A percentile compares a stretch with the other conserved stretches of the same genome.
Conservation (phyloP, 1,139 yeast species). For the Candida mesenterica region DNA sequence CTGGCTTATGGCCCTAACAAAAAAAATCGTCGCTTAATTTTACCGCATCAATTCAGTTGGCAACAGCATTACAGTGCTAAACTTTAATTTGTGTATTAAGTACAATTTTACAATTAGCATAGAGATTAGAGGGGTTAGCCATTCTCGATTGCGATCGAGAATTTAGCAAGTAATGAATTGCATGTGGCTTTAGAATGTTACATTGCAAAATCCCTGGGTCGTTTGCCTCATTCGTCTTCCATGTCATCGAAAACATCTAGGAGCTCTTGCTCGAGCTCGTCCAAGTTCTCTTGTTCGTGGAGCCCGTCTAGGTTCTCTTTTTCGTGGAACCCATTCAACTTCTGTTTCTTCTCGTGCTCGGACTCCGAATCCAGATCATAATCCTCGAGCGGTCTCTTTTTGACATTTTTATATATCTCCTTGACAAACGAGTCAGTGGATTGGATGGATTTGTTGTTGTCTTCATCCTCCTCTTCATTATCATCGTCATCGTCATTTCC, state of each 20-base stretch:
- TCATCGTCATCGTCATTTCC: conserved; percentile 35
- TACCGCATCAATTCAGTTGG: no score
- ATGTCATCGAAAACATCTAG: conserved; percentile 47
- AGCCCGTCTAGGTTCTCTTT: conserved; percentile 4
- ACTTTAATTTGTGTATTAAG: no score
- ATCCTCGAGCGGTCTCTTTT: conserved; percentile 23
- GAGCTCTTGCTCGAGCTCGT: conserved; percentile 47
- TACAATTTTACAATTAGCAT: no score
- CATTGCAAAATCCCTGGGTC: no score
- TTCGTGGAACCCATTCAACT: conserved; percentile 4
- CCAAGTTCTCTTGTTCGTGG: conserved; percentile 25
- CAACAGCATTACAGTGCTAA: no score
- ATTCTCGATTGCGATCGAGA: no score
- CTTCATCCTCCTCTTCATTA: conserved; percentile 18
- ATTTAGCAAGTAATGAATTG: no score
- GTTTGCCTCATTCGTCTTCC: conserved; percentile 24
- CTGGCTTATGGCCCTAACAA: no score
- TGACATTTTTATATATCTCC: conserved; percentile 25
- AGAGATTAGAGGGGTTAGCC: no score
- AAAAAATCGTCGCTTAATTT: no score
- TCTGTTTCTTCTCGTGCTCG: conserved; percentile 4
- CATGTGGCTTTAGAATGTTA: no score
- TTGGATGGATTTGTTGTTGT: conserved; percentile 3
- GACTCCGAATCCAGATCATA: conserved; percentile 12
- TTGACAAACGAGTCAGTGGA: conserved; percentile 30